Evolutionary conservation across 306 rosid genomes (phyloP).

Genomic region (Quercus suber): DNA sequence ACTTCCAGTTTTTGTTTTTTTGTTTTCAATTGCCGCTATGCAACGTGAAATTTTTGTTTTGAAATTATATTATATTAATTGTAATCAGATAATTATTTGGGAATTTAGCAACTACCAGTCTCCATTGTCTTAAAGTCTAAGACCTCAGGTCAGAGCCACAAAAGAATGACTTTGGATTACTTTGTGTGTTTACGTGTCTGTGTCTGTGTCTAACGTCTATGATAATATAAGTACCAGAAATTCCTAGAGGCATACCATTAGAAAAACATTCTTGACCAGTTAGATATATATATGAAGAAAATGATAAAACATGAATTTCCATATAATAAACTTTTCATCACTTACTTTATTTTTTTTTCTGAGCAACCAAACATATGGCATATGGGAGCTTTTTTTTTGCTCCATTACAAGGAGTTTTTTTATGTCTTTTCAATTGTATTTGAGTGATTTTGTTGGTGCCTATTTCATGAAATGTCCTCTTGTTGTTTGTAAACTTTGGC

Average conservation of each 20-base stretch:
- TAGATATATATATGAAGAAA: not conserved
- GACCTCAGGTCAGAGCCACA: too few species aligned
- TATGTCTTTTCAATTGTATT: not conserved
- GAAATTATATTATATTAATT: too few species aligned
- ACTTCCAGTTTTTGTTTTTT: too few species aligned
- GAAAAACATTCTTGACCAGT: slow-evolving; percentile 4
- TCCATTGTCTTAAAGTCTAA: too few species aligned
- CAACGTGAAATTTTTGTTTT: too few species aligned
- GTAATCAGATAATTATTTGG: too few species aligned
- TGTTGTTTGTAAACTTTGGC: slow-evolving; percentile 13
- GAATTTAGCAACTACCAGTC: too few species aligned
- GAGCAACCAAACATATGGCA: not conserved
- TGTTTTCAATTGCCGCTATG: too few species aligned
- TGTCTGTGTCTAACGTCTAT: too few species aligned
- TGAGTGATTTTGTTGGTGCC: not conserved
- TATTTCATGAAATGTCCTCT: not conserved
- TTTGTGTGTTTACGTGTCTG: too few species aligned
- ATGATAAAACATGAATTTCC: not conserved
- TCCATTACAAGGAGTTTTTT: not conserved
- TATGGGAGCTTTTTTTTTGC: not conserved
- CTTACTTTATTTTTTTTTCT: not conserved
- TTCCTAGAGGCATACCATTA: slow-evolving; percentile 11
- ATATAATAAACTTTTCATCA: not conserved
- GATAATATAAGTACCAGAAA: not conserved
- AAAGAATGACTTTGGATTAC: too few species aligned